phyloP scores from a whole-genome alignment of 306 rosid genomes.

The peach (Prunus persica) region Prunus_persica_NCBIv2 NC_034014.1:18214001-18214500 shows the following conservation, averaged over 20 bases:
- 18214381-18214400: constrained; percentile 23
- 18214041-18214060: background rate
- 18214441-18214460: background rate
- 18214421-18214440: background rate
- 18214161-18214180: too few relatives aligned
- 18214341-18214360: constrained; percentile 79
- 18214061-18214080: background rate
- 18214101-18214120: too few relatives aligned
- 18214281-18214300: too few relatives aligned
- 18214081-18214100: too few relatives aligned
- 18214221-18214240: too few relatives aligned
- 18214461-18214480: constrained; percentile 81
- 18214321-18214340: constrained; percentile 73
- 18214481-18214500: constrained; percentile 52
- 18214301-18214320: constrained; percentile 64
- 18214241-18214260: too few relatives aligned
- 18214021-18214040: background rate
- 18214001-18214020: constrained; percentile 29
- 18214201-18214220: too few relatives aligned
- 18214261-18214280: too few relatives aligned
- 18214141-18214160: too few relatives aligned
- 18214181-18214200: fast-evolving
- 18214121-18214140: too few relatives aligned
- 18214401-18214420: background rate
- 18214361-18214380: constrained; percentile 46